Evolutionary conservation across 192 early-diverging fungal genomes (phyloP), one percentile per base, ranked within the genome.

Genomic region (Haplosporangium gracile): DNA sequence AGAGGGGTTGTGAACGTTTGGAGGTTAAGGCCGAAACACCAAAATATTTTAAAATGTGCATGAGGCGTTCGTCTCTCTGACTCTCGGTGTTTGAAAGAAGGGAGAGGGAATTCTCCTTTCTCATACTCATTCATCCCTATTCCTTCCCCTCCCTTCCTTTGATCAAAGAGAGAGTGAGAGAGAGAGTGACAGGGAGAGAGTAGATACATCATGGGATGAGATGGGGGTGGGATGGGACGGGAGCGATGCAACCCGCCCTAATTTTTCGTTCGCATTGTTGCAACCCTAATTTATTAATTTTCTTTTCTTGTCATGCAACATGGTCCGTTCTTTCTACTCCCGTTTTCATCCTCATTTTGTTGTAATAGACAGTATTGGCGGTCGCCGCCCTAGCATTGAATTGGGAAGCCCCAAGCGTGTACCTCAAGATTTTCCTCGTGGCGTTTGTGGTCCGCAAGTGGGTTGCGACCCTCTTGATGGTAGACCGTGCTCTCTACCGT

Each of bases 371-470:
- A 1, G 69, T 80, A 0, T 34, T 80, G 11, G 78, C 75, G 7
- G 68, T 43, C 36, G 43, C 68, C 2, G 83, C 83, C 6, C 70
- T 85, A 6, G 47, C 38, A 0, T 13, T 85, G 43, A 73, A 85
- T 18, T 85, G 83, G 83, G 6, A 38, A 0, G 75, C 20, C 3
- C 65, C 70, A 29, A 75, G 78, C 75, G 80, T 79, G 1, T 80
- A 85, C 47, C 78, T 85, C 75, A 85, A 85, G 32, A 70, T 80
- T 45, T 85, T 51, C 22, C 16, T 85, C 7, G 53, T 85, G 29
- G 75, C 68, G 42, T 85, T 85, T 74, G 83, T 85, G 0, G 36
- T 72, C 2, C 83, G 83, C 51, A 85, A 85, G 57, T 85, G 78
- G 78, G 73, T 77, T 57, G 69, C 68, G 22, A 51, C 78, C 29